These are phyloP conservation scores for Tolypocladium endophyticum DNA, from an alignment of 2,329 filamentous ascomycete genomes.

Conservation along the genomic window DNA sequence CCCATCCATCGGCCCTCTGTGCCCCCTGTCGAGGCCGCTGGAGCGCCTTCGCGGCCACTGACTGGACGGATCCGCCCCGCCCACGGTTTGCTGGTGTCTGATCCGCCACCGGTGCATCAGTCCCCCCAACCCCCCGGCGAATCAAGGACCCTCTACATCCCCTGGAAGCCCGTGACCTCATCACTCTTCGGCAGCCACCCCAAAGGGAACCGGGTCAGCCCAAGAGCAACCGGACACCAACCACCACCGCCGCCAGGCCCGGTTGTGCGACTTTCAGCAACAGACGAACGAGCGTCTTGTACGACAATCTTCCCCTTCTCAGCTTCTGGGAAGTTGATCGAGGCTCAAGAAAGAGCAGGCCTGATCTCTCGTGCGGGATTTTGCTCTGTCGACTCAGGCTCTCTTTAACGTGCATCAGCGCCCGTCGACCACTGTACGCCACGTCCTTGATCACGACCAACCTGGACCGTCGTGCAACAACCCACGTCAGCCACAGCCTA, in stretches of 20 bases:
- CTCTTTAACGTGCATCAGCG: neutral
- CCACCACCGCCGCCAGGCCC: neutral
- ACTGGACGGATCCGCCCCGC: constrained; percentile 4
- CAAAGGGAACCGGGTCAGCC: neutral
- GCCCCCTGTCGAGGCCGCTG: neutral
- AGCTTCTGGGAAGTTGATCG: neutral
- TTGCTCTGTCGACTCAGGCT: neutral
- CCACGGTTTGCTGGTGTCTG: constrained; percentile 1
- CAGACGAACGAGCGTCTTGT: neutral
- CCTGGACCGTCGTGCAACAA: neutral
- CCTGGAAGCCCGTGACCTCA: constrained; percentile 14
- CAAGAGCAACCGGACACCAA: constrained; percentile 4
- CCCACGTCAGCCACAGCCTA: neutral
- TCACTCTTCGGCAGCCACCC: constrained; percentile 8
- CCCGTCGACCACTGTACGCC: neutral
- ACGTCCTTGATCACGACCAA: neutral
- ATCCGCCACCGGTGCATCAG: constrained; percentile 1
- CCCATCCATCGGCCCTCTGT: neutral
- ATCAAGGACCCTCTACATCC: neutral
- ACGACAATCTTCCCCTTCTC: neutral
- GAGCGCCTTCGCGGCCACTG: neutral
- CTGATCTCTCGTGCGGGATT: neutral
- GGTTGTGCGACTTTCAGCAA: constrained; percentile 1
- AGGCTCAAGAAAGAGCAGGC: neutral
- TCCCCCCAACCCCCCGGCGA: neutral